Base-by-base conservation (phyloP, 2,329 filamentous ascomycete genomes). In the Bertia moriformis region DNA sequence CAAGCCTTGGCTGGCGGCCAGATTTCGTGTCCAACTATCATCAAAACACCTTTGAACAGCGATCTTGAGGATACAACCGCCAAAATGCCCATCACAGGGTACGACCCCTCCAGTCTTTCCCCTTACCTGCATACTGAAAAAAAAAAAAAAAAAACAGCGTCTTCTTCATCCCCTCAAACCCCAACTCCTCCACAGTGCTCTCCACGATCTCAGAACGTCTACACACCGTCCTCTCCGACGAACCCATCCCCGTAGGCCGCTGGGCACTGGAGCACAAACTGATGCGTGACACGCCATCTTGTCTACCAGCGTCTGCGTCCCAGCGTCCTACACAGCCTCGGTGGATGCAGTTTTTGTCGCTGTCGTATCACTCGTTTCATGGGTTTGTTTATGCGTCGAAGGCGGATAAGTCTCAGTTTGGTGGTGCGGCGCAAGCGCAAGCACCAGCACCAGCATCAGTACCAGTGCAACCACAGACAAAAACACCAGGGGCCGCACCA, bases 211-310 rank as follows among this genome's bases (percentile, higher is more conserved):
- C 53, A 39, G 56, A 61, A 44, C 54, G 54, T 37, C 52, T 64
- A n/a, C 56, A 53, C 43, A 45, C 56, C 14, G 43, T 50, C 32
- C 56, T 62, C 41, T 52, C 56, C 30, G 51, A 54, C 15, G 46
- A 52, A 13, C 51, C 54, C 37, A 18, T 35, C 32, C 12, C 32
- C 7, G 17, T 17, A 17, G 56, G 56, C 39, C 54, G 56, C 42
- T 63, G 59, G 59, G 49, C 45, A 3, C 48, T 63, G 18, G 58
- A 61, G 32, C 59, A 62, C 43, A 61, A 59, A 40, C 48, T 62
- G 5, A 55, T 63, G 49, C 52, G 58, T 38, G 60, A 62, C 40
- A 62, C 60, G 0, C 58, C 58, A 4, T 59, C 57, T 4, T 54
- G 57, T 30, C 45, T 62, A 5, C 54, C 58, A 0, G 47, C 52